These are phyloP conservation scores for Metschnikowia amazonensis DNA, from an alignment of 805 yeast species.

Conservation along the genomic window DNA sequence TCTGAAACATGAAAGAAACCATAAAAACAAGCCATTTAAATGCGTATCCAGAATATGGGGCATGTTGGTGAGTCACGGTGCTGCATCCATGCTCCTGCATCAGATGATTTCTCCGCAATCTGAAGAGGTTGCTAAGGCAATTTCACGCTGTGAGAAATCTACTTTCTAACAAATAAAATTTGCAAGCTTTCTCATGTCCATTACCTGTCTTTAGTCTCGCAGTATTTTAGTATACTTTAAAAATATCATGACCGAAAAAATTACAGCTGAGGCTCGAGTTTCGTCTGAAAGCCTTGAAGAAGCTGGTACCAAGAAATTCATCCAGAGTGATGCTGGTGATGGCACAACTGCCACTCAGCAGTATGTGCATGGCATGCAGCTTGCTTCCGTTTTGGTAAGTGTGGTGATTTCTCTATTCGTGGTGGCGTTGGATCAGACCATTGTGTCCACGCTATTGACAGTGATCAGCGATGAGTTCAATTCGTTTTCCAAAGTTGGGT, in stretches of 20 bases:
- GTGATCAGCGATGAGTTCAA: constrained; percentile 48
- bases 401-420: constrained; percentile 32
- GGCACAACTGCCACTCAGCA: constrained; percentile 38
- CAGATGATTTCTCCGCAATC: neutral
- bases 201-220: neutral
- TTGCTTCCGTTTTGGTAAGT: constrained; percentile 25
- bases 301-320: constrained; percentile 6
- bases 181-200: neutral
- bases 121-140: neutral
- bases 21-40: too few species aligned
- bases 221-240: neutral
- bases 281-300: neutral
- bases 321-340: constrained; percentile 40
- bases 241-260: neutral
- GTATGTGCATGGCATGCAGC: constrained; percentile 26
- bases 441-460: constrained; percentile 48
- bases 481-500: constrained; percentile 50
- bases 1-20: too few species aligned
- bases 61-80: neutral
- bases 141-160: too few species aligned
- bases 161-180: neutral
- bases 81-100: neutral
- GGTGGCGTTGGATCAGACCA: constrained; percentile 58
- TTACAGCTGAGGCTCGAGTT: neutral
- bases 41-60: too few species aligned